Evolutionary conservation across 1,139 yeast genomes (phyloP), one percentile per base, ranked within the genome.

Genomic region (Yamadazyma spencermartinsiae): DNA sequence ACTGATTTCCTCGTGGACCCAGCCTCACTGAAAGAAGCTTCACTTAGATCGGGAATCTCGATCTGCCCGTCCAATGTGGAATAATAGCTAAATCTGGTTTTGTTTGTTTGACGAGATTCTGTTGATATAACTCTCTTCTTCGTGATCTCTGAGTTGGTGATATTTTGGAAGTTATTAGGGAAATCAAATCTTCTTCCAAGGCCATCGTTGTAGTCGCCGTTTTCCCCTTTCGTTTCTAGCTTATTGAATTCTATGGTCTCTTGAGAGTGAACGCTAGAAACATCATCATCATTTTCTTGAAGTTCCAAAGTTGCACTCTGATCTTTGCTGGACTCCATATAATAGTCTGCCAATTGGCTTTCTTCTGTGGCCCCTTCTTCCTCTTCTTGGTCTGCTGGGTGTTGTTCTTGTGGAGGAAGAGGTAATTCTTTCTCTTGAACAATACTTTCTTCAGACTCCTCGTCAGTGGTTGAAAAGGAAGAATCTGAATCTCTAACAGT

Each of bases 1-100:
- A 46, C 43, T 2, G 65, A 48, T 34, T 36, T 54, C 26, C 42
- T 46, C 9, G 55, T 52, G 2, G 63, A 52, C 6, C 42, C 48
- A 11, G 33, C 38, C 31, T 49, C 51, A 42, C 52, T 49, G 38
- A 50, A 60, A 6, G 58, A 51, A 6, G 55, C 54, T 38, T 60
- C 62, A 36, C 58, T 52, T 27, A 68, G 56, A 35, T 69, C 70
- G 0, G 77, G 76, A 17, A 72, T 72, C 42, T 69, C 74, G 24
- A 72, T 72, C 41, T 69, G 74, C 2, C 76, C 76, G 25, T 53
- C 54, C 1, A 55, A 39, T 3, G 49, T 45, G 1, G 67, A 56
- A 25, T 55, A 46, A 40, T 53, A 62, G 37, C 65, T 63, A 35
- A 43, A 38, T 35, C 63, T 52, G 1, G 65, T 51, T 35, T 42